Evolutionary conservation across 2,329 filamentous ascomycete species (phyloP).

Genomic region (Xylaria multiplex): DNA sequence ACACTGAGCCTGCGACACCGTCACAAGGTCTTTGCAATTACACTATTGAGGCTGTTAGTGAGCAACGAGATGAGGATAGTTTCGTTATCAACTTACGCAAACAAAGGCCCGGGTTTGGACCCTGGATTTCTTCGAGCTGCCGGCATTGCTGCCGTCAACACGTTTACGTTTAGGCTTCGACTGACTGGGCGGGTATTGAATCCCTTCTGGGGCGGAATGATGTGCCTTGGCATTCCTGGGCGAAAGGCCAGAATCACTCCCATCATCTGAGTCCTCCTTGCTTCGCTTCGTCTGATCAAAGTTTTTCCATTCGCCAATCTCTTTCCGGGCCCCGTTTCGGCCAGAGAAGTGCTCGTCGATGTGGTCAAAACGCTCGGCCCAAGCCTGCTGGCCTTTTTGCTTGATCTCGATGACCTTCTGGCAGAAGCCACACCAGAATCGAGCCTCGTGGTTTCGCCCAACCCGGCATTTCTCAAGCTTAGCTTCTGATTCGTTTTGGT

Average conservation of each 20-base stretch:
- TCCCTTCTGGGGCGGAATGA: constrained; percentile 4
- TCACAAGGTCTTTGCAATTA: constrained; percentile 30
- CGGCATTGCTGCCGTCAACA: constrained; percentile 28
- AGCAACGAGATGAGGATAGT: constrained; percentile 4
- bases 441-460: constrained; percentile 69
- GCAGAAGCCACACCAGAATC: constrained; percentile 94
- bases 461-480: constrained; percentile 67
- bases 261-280: constrained; percentile 40
- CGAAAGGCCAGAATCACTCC: constrained; percentile 24
- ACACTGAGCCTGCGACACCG: constrained; percentile 19
- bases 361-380: constrained; percentile 71
- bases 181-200: not conserved
- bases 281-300: constrained; percentile 46
- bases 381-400: constrained; percentile 62
- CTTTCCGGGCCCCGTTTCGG: constrained; percentile 53
- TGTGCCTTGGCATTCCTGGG: constrained; percentile 33
- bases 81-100: constrained; percentile 32
- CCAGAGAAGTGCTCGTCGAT: constrained; percentile 78
- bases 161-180: constrained; percentile 42
- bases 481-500: constrained; percentile 50
- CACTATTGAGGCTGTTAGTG: constrained; percentile 33
- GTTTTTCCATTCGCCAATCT: constrained; percentile 67
- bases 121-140: constrained; percentile 36
- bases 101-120: constrained; percentile 14
- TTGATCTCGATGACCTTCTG: constrained; percentile 62